A percentile compares a stretch with the other conserved stretches of the same genome.
Conservation (phyloP, 169 alveolate species). For the Perkinsus marinus region DNA sequence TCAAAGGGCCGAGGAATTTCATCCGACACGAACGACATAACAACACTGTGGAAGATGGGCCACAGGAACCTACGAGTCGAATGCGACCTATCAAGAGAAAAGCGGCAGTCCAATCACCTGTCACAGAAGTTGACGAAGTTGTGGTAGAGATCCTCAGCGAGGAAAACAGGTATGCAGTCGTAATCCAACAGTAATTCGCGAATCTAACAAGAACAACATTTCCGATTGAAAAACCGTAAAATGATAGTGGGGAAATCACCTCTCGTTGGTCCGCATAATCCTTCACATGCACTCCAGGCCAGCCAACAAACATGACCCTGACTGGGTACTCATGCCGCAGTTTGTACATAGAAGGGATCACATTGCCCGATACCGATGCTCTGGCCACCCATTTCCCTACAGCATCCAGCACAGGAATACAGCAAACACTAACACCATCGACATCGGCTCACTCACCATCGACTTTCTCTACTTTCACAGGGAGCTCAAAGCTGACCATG, state of each 20-base stretch:
- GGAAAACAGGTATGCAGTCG: neutral
- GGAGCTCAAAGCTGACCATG: neutral
- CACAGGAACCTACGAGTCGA: neutral
- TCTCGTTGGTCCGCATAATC: neutral
- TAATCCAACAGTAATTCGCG: neutral
- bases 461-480: neutral
- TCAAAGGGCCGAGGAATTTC: neutral
- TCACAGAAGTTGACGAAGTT: neutral
- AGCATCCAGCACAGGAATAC: neutral
- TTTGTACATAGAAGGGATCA: neutral
- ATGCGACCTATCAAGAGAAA: neutral
- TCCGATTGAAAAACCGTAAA: neutral
- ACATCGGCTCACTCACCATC: neutral
- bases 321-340: neutral
- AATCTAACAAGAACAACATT: neutral
- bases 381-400: neutral
- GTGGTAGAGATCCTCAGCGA: neutral
- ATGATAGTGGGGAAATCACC: neutral
- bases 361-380: neutral
- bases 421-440: too few species aligned
- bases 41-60: neutral
- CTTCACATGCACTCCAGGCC: neutral
- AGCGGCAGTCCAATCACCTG: neutral
- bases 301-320: neutral
- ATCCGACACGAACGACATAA: neutral